Evolutionary conservation across 805 yeast genomes (phyloP), one percentile per base, ranked within the genome.

Genomic region (Candida rishiriensis): DNA sequence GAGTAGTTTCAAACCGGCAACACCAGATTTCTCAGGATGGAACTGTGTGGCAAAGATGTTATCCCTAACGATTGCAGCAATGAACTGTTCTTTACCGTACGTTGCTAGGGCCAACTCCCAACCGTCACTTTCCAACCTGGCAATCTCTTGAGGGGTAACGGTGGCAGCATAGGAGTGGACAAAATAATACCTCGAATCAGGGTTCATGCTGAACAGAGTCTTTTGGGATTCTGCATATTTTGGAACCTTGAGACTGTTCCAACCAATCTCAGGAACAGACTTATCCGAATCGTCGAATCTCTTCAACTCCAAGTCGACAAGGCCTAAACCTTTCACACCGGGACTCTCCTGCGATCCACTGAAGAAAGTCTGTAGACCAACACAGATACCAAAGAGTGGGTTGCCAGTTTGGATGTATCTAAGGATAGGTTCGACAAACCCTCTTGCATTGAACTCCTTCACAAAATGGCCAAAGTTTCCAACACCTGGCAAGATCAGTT

Each of bases 11-110:
- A 93, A 70, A 39, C 99, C 99, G 4, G 96, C 96, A 17, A 71
- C 60, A 11, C 99, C 99, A 3, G 97, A 88, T 64, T 93, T 93
- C 61, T 93, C 99, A n/a, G 99, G 99, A 66, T 93, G 99, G 65
- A 93, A 93, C 64, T 93, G 99, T 1, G 98, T 93, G 36, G 97
- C 96, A 66, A 93, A 87, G 10, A 91, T 70, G 50, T 88, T 90
- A 47, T 75, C 88, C 57, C 75, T 83, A 29, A 81, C 62, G 39
- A 90, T 63, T 0, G 98, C 93, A 13, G 97, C 95, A 48, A 93
- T 70, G 55, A 90, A 93, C 40, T 66, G 72, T 65, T 93, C 90
- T 26, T 79, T 61, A 1, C 95, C 95, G 63, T 93, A 93, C 43
- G 66, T 70, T 1, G 93, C 78, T 37, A 76, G 65, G 1, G 89